Percentiles rank a stretch among this genome's conserved stretches.
These are phyloP conservation scores for Umbilicus rupestris DNA, from an alignment of 164 flowering plant genomes.

Conservation along the genomic window DNA sequence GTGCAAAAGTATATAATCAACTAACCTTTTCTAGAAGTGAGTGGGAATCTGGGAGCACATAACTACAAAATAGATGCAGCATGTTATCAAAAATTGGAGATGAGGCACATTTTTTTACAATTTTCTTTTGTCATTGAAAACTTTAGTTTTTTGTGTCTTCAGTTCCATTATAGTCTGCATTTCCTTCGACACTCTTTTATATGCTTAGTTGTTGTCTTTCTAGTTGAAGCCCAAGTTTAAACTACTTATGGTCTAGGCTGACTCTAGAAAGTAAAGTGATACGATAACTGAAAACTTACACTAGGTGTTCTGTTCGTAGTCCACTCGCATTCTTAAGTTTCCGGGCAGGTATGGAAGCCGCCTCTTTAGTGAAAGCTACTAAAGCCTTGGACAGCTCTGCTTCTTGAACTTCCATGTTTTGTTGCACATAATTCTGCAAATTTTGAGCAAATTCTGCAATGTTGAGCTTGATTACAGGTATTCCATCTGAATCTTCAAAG, in stretches of 20 bases:
- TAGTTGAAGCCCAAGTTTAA: neutral
- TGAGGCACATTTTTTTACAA: neutral
- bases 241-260: neutral
- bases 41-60: conserved; percentile 44
- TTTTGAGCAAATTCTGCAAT: conserved; percentile 54
- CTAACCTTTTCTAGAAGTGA: conserved; percentile 32
- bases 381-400: conserved; percentile 60
- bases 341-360: conserved; percentile 33
- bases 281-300: conserved; percentile 23
- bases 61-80: conserved; percentile 24
- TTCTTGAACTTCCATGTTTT: conserved; percentile 64
- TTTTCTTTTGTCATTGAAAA: neutral
- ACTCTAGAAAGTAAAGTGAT: neutral
- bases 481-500: conserved; percentile 69
- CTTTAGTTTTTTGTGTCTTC: neutral
- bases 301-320: conserved; percentile 43
- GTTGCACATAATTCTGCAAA: conserved; percentile 54
- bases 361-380: conserved; percentile 35
- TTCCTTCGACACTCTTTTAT: neutral
- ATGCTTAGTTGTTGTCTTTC: neutral
- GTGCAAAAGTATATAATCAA: neutral
- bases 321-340: conserved; percentile 38
- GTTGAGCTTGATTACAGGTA: conserved; percentile 79
- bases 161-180: neutral
- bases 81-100: neutral